Percentiles rank a stretch among this genome's conserved stretches.
phyloP scores from a whole-genome alignment of 768 basidiomycete genomes.

The Agaricus subrufescens region DNA sequence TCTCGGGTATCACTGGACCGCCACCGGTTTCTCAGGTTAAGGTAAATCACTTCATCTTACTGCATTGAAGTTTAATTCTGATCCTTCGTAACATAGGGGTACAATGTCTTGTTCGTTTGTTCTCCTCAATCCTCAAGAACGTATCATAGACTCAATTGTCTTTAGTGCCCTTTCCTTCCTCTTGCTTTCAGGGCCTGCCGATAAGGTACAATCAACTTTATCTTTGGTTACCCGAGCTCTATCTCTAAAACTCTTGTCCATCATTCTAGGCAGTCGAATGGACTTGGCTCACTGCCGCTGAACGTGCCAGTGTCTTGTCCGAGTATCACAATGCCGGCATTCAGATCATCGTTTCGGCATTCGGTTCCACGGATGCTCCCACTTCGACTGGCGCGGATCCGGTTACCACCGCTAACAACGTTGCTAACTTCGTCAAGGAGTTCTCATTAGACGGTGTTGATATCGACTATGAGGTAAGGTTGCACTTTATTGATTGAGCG shows the following conservation, averaged over 20 bases:
- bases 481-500: not conserved
- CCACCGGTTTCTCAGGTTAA: constrained; percentile 1
- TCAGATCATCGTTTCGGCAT: constrained; percentile 56
- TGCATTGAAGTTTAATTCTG: not conserved
- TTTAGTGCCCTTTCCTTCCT: constrained; percentile 47
- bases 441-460: constrained; percentile 66
- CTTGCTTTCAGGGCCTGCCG: constrained; percentile 48
- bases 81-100: constrained; percentile 33
- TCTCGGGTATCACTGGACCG: constrained; percentile 7
- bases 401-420: constrained; percentile 51
- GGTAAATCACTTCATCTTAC: not conserved
- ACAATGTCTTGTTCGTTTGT: constrained; percentile 50
- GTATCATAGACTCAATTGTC: not conserved
- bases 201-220: constrained; percentile 33
- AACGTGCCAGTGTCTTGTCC: constrained; percentile 44
- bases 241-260: not conserved
- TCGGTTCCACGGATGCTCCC: constrained; percentile 54
- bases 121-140: not conserved
- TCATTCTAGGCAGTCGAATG: constrained; percentile 42
- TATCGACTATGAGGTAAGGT: constrained; percentile 54
- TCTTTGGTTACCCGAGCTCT: not conserved
- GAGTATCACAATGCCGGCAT: constrained; percentile 56
- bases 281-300: constrained; percentile 37
- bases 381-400: constrained; percentile 57
- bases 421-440: constrained; percentile 61